Evolutionary conservation across 2,329 filamentous ascomycete species (phyloP).

Genomic region (Leptoxyphium fumago): DNA sequence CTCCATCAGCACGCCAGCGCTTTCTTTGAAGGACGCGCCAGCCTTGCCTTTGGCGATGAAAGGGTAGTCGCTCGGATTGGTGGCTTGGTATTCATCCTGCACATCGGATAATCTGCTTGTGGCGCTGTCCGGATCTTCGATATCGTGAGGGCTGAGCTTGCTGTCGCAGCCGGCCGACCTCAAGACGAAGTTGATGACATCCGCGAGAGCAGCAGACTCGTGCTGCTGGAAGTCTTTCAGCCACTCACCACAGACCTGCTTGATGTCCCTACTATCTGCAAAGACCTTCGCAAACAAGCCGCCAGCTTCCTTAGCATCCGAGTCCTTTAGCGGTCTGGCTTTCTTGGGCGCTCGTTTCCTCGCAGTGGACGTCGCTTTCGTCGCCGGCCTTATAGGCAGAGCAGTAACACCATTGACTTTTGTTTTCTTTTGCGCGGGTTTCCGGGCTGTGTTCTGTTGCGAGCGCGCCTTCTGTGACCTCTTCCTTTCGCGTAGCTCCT

Average conservation of each 20-base stretch:
- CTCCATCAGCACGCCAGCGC: conserved; percentile 65
- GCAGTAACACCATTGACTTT: conserved; percentile 38
- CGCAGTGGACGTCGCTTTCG: conserved; percentile 11
- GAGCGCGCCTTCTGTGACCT: conserved; percentile 15
- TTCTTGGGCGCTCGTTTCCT: conserved; percentile 35
- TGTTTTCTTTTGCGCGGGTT: conserved; percentile 36
- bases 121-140: conserved; percentile 78
- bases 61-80: conserved; percentile 66
- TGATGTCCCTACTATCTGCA: conserved; percentile 36
- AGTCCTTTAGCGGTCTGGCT: conserved; percentile 35
- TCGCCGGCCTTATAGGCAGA: conserved; percentile 41
- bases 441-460: conserved; percentile 11
- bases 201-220: conserved; percentile 39
- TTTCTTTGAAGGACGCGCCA: conserved; percentile 61
- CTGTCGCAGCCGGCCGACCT: conserved; percentile 65
- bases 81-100: conserved; percentile 75
- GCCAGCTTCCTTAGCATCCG: conserved; percentile 36
- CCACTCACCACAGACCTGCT: conserved; percentile 45
- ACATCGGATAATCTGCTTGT: conserved; percentile 65
- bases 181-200: conserved; percentile 48
- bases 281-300: conserved; percentile 50
- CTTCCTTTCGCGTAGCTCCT: conserved; percentile 26
- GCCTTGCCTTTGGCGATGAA: conserved; percentile 70
- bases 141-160: conserved; percentile 65
- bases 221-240: conserved; percentile 40